A percentile compares a stretch with the other conserved stretches of the same genome.
Conservation (phyloP, 73 alveolate species). For the Uronychia binucleata region DNA sequence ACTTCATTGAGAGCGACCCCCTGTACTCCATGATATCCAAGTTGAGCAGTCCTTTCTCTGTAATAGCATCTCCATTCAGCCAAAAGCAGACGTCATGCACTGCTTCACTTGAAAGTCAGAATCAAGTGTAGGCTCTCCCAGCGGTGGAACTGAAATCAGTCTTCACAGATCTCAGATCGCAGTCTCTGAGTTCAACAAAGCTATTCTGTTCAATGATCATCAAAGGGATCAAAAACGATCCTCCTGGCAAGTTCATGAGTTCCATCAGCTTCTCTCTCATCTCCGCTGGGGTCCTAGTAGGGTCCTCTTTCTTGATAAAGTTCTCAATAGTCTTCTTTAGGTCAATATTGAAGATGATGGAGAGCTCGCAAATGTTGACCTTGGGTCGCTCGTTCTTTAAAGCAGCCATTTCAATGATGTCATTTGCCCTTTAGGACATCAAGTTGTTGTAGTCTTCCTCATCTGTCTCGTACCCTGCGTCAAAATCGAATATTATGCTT, state of each 20-base stretch:
- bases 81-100: slow-evolving; percentile 58
- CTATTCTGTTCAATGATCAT: slow-evolving; percentile 35
- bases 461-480: slow-evolving; percentile 13
- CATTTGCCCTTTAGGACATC: background rate
- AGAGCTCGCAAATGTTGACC: slow-evolving; percentile 43
- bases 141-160: background rate
- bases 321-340: slow-evolving; percentile 18
- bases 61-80: slow-evolving; percentile 39
- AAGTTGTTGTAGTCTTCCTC: slow-evolving; percentile 4
- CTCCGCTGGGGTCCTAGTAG: background rate
- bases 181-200: slow-evolving; percentile 56
- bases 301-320: slow-evolving; percentile 8
- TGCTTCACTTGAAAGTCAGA: background rate
- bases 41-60: background rate
- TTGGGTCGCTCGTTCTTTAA: slow-evolving; percentile 9
- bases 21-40: background rate
- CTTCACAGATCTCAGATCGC: slow-evolving; percentile 51
- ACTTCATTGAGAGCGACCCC: slow-evolving; percentile 4
- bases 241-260: slow-evolving; percentile 2
- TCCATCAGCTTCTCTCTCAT: background rate
- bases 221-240: slow-evolving; percentile 11
- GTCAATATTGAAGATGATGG: slow-evolving; percentile 43
- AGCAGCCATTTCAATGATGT: background rate
- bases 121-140: background rate
- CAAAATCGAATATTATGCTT: slow-evolving; percentile 52